These are phyloP conservation scores for Rhinocladiella similis DNA, from an alignment of 2,329 filamentous ascomycete genomes.

Conservation along the genomic window DNA sequence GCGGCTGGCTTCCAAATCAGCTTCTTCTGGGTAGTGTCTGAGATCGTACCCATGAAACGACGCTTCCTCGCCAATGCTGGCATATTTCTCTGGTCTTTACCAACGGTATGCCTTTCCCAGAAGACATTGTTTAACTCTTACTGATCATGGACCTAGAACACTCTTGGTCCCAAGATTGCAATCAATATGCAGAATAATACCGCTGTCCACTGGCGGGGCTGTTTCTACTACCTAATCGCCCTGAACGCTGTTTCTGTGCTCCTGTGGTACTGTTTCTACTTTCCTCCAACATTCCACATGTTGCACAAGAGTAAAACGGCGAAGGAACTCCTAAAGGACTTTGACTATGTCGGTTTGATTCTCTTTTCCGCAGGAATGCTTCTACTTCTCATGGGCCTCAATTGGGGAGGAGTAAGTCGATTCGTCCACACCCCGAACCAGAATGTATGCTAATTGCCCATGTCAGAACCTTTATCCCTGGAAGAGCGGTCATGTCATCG, in stretches of 20 bases:
- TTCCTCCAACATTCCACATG: constrained; percentile 49
- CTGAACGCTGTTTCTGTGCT: constrained; percentile 42
- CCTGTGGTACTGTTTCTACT: constrained; percentile 48
- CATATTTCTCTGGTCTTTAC: not conserved
- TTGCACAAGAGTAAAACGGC: constrained; percentile 37
- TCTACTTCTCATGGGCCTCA: constrained; percentile 43
- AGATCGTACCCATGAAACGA: constrained; percentile 42
- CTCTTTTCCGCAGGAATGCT: constrained; percentile 43
- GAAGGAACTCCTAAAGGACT: constrained; percentile 40
- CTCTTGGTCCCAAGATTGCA: too few relatives aligned
- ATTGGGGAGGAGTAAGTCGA: too few relatives aligned
- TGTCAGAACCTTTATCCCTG: constrained; percentile 48
- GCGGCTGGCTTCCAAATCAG: constrained; percentile 42
- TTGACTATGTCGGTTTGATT: constrained; percentile 50
- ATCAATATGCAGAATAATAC: too few relatives aligned
- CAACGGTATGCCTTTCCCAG: constrained; percentile 28
- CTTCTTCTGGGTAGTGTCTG: constrained; percentile 39
- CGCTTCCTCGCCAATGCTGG: constrained; percentile 35
- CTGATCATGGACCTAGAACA: too few relatives aligned
- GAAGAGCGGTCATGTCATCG: constrained; percentile 39
- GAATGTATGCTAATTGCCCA: too few relatives aligned
- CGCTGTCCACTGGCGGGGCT: constrained; percentile 46
- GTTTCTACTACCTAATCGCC: constrained; percentile 51
- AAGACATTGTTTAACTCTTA: too few relatives aligned
- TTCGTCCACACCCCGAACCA: too few relatives aligned